These are phyloP conservation scores for Theileria sp. DNA, from an alignment of 169 alveolate genomes.

Conservation along the genomic window DNA sequence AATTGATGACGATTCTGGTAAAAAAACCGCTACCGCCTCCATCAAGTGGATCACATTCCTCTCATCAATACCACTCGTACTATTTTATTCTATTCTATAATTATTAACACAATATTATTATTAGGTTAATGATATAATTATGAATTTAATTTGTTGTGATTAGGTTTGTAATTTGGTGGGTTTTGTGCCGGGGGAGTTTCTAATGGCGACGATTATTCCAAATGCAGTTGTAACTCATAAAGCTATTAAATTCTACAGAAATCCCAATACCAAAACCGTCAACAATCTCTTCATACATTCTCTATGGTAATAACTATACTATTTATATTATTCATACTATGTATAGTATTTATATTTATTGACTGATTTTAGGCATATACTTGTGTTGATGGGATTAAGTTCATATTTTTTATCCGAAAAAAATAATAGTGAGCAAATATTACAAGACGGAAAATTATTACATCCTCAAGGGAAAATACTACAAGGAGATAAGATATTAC, in stretches of 20 bases:
- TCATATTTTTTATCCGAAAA: constrained; percentile 54
- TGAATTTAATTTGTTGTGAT: too few relatives aligned
- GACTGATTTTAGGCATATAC: constrained; percentile 70
- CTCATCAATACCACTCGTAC: constrained; percentile 50
- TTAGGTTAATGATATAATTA: too few relatives aligned
- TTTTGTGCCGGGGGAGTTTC: constrained; percentile 49
- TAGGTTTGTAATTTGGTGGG: constrained; percentile 47
- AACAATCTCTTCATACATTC: constrained; percentile 54
- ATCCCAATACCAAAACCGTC: constrained; percentile 62
- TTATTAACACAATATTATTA: too few relatives aligned
- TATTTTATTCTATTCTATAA: not conserved
- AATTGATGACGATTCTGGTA: constrained; percentile 71
- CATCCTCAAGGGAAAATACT: too few relatives aligned
- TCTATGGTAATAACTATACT: constrained; percentile 40
- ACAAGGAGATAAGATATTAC: not conserved
- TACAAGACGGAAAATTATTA: too few relatives aligned
- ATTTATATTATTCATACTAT: constrained; percentile 5
- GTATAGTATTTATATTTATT: not conserved
- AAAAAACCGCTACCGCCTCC: constrained; percentile 70
- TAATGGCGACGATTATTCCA: constrained; percentile 64
- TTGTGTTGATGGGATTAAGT: constrained; percentile 64
- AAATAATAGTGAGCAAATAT: too few relatives aligned
- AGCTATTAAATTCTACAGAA: constrained; percentile 55
- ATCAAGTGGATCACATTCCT: constrained; percentile 55
- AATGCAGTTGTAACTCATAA: constrained; percentile 64